These are phyloP conservation scores for Phlebiopsis flavidoalba DNA, from an alignment of 768 basidiomycete species.

Conservation along the genomic window DNA sequence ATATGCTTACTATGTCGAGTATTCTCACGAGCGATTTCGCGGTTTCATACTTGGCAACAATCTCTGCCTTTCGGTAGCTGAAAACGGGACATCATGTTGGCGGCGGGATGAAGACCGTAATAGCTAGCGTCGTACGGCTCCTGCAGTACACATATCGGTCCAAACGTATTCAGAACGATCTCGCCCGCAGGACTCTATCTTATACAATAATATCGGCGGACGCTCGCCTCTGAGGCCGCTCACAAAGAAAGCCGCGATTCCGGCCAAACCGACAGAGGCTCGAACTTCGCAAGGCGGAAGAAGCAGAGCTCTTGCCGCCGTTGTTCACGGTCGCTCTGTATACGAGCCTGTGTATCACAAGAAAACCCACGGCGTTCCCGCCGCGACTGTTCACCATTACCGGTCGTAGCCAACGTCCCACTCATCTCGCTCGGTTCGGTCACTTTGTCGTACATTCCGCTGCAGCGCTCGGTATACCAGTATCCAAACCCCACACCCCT, in stretches of 20 bases:
- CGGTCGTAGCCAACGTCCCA: conserved; percentile 64
- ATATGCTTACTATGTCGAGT: neutral
- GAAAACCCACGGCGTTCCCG: conserved; percentile 65
- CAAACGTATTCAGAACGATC: neutral
- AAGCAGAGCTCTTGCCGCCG: conserved; percentile 43
- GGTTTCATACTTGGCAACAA: too few relatives aligned
- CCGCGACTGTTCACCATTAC: conserved; percentile 75
- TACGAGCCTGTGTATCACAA: conserved; percentile 52
- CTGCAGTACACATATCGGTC: neutral
- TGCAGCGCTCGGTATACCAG: conserved; percentile 76
- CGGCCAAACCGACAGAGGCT: neutral
- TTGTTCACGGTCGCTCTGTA: conserved; percentile 59
- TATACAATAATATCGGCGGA: neutral
- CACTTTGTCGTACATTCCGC: conserved; percentile 86
- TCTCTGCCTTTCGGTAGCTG: neutral
- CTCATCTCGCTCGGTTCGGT: conserved; percentile 74
- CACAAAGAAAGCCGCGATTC: neutral
- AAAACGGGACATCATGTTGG: neutral
- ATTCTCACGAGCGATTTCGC: too few relatives aligned
- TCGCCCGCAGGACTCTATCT: neutral
- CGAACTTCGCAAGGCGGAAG: conserved; percentile 23
- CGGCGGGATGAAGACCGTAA: neutral
- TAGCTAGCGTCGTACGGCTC: conserved; percentile 1
- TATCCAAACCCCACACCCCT: conserved; percentile 58
- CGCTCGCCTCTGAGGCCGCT: neutral